Base-by-base conservation (phyloP, 345 rosid species). In the Gossypium raimondii region DNA sequence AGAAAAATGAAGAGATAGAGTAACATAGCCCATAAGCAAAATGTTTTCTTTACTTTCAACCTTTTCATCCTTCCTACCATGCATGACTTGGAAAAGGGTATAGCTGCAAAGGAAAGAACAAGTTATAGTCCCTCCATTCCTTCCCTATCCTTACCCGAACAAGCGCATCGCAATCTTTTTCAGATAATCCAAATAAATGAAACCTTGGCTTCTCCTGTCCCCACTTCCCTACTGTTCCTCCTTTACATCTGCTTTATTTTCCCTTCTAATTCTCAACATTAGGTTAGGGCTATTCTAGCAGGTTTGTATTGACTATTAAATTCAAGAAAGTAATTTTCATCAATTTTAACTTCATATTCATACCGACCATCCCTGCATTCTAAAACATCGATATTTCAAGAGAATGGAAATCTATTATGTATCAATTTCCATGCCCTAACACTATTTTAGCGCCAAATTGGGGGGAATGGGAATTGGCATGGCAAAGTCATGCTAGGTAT, bases 61-160 rank as follows among this genome's bases (percentile, higher is more conserved):
- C 8, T 59, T 59, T 11, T 38, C 64, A 59, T 59, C 64, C 41
- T 59, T 59, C 41, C 64, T 25, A 59, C 64, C 64, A 60, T 57
- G 41, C 64, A 60, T 24, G 10, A 3, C 20, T 8, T 2, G 27
- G 2, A 60, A 60, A 60, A 13, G 9, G 41, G 41, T 34, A 34
- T 34, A 34, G 7, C 41, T 34, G 7, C 41, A 34, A 5, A 34
- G 7, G 41, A 34, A 34, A 34, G 41, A 34, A 34, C 41, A 34
- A 34, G 41, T 34, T 34, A 34, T 5, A 34, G 41, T 2, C 27
- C 41, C 64, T 25, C 17, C 41, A 59, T 25, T 11, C 38, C 41
- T 59, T 24, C 5, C 64, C 64, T 2, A 16, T 59, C 64, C 29
- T 25, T 59, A 59, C 20, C 20, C 17, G 9, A 59, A 25, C 41